phyloP scores from a whole-genome alignment of 2,329 filamentous ascomycete species.

The Dactylellina parvicollis region DNA sequence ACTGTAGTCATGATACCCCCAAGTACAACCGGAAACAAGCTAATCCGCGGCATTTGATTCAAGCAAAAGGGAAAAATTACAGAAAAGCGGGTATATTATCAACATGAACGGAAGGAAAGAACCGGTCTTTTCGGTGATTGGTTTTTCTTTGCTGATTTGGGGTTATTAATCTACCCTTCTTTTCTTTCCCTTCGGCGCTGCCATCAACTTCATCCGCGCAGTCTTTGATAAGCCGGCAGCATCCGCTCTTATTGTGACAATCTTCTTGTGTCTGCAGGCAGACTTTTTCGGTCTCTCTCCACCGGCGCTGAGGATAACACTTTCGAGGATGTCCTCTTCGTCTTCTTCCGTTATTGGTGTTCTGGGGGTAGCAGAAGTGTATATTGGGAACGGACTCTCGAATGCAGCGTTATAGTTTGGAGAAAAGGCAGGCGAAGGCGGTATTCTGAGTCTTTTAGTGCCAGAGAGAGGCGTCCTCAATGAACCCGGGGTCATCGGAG shows the following conservation, averaged over 20 bases:
- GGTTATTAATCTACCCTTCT: constrained; percentile 72
- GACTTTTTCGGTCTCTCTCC: constrained; percentile 68
- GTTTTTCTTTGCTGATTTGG: constrained; percentile 23
- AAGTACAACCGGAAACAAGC: constrained; percentile 51
- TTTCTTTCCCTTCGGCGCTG: constrained; percentile 91
- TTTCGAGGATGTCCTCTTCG: constrained; percentile 66
- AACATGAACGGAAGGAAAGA: constrained; percentile 54
- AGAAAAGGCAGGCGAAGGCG: constrained; percentile 77
- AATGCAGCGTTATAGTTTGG: constrained; percentile 68
- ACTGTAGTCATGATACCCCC: constrained; percentile 54
- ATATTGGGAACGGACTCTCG: constrained; percentile 68
- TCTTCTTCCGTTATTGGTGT: constrained; percentile 82
- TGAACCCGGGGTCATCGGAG: constrained; percentile 68
- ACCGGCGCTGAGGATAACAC: constrained; percentile 43
- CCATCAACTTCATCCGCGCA: constrained; percentile 75
- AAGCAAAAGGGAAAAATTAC: constrained; percentile 23
- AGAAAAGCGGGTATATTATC: constrained; percentile 47
- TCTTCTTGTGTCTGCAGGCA: constrained; percentile 70
- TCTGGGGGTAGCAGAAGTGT: constrained; percentile 66
- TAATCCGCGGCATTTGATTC: constrained; percentile 44
- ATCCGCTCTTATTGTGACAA: constrained; percentile 80
- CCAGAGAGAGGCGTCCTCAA: constrained; percentile 69
- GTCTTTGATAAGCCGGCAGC: constrained; percentile 94
- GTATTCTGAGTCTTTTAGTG: constrained; percentile 75
- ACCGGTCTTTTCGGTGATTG: constrained; percentile 37